Conservation (phyloP, 805 yeast species). For the Huiozyma naganishii region DNA sequence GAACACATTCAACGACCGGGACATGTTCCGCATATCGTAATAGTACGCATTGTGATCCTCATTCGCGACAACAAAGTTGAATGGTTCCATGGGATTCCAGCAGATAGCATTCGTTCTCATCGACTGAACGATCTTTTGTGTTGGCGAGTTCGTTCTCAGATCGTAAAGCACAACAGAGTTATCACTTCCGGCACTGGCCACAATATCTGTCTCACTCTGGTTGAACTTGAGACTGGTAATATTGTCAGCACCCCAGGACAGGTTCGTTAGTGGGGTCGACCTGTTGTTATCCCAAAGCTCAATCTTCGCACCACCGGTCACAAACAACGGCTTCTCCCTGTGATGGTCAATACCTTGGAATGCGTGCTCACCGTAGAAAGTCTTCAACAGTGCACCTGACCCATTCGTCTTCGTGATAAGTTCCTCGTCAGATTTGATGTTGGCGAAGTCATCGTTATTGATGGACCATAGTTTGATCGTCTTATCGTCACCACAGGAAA, state of each 20-base stretch:
- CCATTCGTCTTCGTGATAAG: constrained; percentile 23
- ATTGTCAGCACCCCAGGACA: constrained; percentile 97
- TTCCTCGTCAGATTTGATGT: constrained; percentile 24
- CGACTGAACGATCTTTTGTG: constrained; percentile 77
- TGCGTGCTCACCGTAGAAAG: constrained; percentile 75
- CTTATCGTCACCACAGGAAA: constrained; percentile 88
- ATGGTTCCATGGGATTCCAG: constrained; percentile 99
- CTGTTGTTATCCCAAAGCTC: constrained; percentile 89
- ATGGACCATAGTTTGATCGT: constrained; percentile 85
- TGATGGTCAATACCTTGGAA: constrained; percentile 85
- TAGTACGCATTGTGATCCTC: constrained; percentile 92
- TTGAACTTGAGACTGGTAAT: constrained; percentile 75
- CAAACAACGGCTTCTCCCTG: constrained; percentile 58
- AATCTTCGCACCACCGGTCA: constrained; percentile 84
- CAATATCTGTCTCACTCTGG: constrained; percentile 75
- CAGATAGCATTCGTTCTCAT: constrained; percentile 77
- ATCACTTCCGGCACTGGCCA: constrained; percentile 87
- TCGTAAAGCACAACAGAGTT: constrained; percentile 87
- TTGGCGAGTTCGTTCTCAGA: constrained; percentile 79
- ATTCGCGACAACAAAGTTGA: constrained; percentile 78
- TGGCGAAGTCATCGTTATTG: constrained; percentile 37
- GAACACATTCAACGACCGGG: constrained; percentile 68
- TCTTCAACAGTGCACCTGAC: constrained; percentile 51
- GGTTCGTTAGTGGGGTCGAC: constrained; percentile 60
- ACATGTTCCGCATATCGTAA: constrained; percentile 94